Conservation (phyloP, 352 stramenopile genomes). For the Phytophthora fragariae region DNA sequence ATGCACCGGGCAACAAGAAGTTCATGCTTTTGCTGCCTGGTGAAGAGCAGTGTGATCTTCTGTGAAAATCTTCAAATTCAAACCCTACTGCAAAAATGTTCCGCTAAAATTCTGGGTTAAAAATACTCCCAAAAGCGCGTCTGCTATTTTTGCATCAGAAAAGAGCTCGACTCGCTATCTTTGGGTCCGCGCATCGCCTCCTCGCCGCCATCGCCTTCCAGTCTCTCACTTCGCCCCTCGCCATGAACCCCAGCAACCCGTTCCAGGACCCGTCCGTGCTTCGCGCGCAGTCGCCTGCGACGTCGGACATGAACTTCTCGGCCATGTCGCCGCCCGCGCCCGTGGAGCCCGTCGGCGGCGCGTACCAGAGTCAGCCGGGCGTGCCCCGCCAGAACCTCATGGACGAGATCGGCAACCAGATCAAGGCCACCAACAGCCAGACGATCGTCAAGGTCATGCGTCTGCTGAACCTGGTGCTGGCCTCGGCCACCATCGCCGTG, state of each 20-base stretch:
- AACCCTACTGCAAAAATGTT: too few species aligned
- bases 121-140: too few species aligned
- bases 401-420: conserved; percentile 83
- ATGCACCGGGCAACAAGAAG: too few species aligned
- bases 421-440: conserved; percentile 85
- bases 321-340: conserved; percentile 46
- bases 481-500: conserved; percentile 69
- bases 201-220: too few species aligned
- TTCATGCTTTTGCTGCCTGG: too few species aligned
- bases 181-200: too few species aligned
- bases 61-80: too few species aligned
- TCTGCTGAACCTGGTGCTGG: conserved; percentile 78
- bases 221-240: conserved; percentile 3
- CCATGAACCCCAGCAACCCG: conserved; percentile 44
- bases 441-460: conserved; percentile 87
- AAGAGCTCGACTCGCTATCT: too few species aligned
- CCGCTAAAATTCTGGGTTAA: too few species aligned
- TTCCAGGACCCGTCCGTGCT: conserved; percentile 58
- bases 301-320: conserved; percentile 33
- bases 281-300: conserved; percentile 37
- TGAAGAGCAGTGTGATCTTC: too few species aligned
- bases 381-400: conserved; percentile 74
- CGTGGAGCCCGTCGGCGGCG: conserved; percentile 37
- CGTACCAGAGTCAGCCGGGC: conserved; percentile 38
- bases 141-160: too few species aligned